A percentile compares a stretch with the other conserved stretches of the same genome.
Conservation (phyloP, 2,329 filamentous ascomycete species). For the Fulvia fulva region DNA sequence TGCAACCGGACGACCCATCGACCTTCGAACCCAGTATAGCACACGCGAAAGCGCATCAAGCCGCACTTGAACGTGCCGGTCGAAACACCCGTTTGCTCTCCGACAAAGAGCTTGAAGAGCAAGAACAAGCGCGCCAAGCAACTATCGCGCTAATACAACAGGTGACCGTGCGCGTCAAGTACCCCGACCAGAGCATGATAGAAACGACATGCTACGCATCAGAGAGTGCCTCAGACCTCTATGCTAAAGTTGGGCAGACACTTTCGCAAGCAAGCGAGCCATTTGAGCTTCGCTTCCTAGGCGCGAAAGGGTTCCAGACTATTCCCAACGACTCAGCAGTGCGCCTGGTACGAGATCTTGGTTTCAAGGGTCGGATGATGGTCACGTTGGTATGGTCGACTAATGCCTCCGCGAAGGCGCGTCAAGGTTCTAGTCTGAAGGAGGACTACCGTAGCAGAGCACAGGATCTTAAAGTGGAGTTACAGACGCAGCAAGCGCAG, state of each 20-base stretch:
- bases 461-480: constrained; percentile 62
- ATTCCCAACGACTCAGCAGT: constrained; percentile 32
- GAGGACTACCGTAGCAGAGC: constrained; percentile 57
- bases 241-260: constrained; percentile 68
- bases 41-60: constrained; percentile 72
- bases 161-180: constrained; percentile 74
- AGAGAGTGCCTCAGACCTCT: constrained; percentile 68
- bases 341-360: constrained; percentile 67
- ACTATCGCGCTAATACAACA: constrained; percentile 63
- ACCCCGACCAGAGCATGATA: constrained; percentile 79
- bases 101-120: constrained; percentile 73
- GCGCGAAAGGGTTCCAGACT: constrained; percentile 42
- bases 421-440: constrained; percentile 58
- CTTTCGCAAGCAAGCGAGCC: constrained; percentile 57
- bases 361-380: constrained; percentile 66
- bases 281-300: constrained; percentile 69
- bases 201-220: constrained; percentile 65
- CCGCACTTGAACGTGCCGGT: constrained; percentile 56
- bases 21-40: constrained; percentile 73
- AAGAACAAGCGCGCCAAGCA: constrained; percentile 61
- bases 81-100: constrained; percentile 76
- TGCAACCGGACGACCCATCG: constrained; percentile 61
- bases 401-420: constrained; percentile 53
- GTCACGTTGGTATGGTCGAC: constrained; percentile 74
- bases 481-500: constrained; percentile 45